Evolutionary conservation across 1,284 basidiomycete species (phyloP).

Genomic region (Moesziomyces globuligerus): DNA sequence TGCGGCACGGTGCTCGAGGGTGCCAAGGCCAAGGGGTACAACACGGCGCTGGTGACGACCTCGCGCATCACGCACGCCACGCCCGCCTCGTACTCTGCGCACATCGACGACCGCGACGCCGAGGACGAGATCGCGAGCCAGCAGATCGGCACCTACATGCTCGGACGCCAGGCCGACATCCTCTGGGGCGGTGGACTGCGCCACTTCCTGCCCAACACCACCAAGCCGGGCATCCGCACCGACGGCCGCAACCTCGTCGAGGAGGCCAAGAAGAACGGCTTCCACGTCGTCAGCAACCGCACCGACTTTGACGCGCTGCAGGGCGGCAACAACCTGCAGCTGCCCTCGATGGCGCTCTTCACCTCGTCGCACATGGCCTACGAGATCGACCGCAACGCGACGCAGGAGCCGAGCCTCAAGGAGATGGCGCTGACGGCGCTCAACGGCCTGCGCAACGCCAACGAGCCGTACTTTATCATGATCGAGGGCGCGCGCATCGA

Average conservation of each 20-base stretch:
- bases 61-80: conserved; percentile 67
- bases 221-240: conserved; percentile 53
- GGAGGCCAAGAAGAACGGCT: conserved; percentile 57
- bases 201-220: conserved; percentile 64
- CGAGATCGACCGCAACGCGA: conserved; percentile 65
- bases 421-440: conserved; percentile 66
- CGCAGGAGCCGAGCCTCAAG: conserved; percentile 59
- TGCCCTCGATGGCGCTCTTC: conserved; percentile 59
- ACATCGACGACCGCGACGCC: conserved; percentile 64
- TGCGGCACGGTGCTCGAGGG: conserved; percentile 67
- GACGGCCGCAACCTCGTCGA: conserved; percentile 60
- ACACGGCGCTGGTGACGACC: conserved; percentile 64
- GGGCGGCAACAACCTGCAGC: conserved; percentile 29
- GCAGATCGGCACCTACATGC: conserved; percentile 60
- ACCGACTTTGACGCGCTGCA: conserved; percentile 59
- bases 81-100: conserved; percentile 61
- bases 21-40: conserved; percentile 63
- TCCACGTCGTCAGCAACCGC: conserved; percentile 51
- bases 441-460: conserved; percentile 52
- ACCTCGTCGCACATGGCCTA: conserved; percentile 62
- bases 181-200: conserved; percentile 64
- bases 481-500: conserved; percentile 62
- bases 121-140: conserved; percentile 65
- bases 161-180: conserved; percentile 62
- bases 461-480: conserved; percentile 67